phyloP scores from a whole-genome alignment of 345 rosid species.

The Zanthoxylum bungeanum region DNA sequence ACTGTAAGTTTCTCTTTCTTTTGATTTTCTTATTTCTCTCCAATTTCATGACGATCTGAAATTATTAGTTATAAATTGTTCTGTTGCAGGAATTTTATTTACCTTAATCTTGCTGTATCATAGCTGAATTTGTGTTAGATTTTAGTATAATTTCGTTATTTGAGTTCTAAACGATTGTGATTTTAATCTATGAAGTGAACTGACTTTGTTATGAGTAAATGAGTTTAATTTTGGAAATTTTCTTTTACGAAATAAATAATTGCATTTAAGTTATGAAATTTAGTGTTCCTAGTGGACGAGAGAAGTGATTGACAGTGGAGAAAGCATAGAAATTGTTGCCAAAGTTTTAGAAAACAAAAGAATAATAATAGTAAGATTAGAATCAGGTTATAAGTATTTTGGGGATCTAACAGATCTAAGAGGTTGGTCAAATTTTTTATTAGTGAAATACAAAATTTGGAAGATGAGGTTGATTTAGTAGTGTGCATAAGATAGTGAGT shows the following conservation, averaged over 20 bases:
- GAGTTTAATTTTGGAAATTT: not conserved
- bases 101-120: not conserved
- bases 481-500: not conserved
- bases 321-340: not conserved
- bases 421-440: not conserved
- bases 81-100: constrained; percentile 11
- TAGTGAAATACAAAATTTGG: not conserved
- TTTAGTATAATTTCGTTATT: not conserved
- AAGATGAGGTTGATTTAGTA: not conserved
- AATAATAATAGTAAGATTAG: not conserved
- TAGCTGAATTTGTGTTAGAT: not conserved
- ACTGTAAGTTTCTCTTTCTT: constrained; percentile 21
- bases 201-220: not conserved
- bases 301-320: not conserved
- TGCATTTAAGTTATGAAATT: not conserved
- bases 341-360: not conserved
- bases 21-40: not conserved
- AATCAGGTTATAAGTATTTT: not conserved
- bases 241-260: not conserved
- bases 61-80: not conserved
- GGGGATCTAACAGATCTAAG: not conserved
- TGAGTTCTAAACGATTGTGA: not conserved
- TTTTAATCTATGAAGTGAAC: not conserved
- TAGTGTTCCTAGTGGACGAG: not conserved
- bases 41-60: not conserved